Evolutionary conservation across 495 filamentous ascomycete species (phyloP).

Genomic region (Hypomontagnella monticulosa): DNA sequence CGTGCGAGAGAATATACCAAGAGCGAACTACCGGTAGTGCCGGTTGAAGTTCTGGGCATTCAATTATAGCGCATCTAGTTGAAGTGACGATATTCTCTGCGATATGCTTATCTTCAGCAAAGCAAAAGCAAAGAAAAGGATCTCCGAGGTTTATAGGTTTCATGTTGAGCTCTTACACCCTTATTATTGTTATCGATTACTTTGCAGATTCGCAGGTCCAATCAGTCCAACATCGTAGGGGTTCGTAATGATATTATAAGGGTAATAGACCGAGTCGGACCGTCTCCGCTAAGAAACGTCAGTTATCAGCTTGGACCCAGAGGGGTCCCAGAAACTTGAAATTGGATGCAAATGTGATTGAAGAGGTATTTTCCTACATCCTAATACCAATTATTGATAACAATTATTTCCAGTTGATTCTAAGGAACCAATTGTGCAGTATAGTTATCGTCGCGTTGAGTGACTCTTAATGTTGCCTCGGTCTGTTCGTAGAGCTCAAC

Average conservation of each 20-base stretch:
- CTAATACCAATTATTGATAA: too few relatives aligned
- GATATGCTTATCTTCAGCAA: too few relatives aligned
- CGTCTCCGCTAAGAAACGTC: constrained; percentile 29
- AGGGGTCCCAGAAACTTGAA: constrained; percentile 1
- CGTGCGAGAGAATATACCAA: background rate
- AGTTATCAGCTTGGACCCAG: background rate
- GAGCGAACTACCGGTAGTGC: too few relatives aligned
- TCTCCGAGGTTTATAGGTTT: background rate
- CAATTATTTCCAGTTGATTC: background rate
- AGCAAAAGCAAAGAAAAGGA: background rate
- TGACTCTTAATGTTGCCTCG: constrained; percentile 8
- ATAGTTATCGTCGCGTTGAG: constrained; percentile 1
- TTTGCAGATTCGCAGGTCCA: constrained; percentile 21
- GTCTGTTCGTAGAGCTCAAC: background rate
- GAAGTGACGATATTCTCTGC: too few relatives aligned
- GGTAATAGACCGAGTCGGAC: constrained; percentile 38
- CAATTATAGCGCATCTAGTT: too few relatives aligned
- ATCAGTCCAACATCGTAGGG: constrained; percentile 7
- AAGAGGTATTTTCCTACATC: too few relatives aligned
- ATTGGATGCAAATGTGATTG: background rate
- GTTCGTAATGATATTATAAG: constrained; percentile 4
- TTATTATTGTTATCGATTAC: constrained; percentile 19
- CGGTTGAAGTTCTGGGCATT: too few relatives aligned
- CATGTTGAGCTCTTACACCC: constrained; percentile 15
- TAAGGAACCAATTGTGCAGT: constrained; percentile 5